These are phyloP conservation scores for Ustilago shanxiensis DNA, from an alignment of 1,284 basidiomycete genomes.

Conservation along the genomic window DNA sequence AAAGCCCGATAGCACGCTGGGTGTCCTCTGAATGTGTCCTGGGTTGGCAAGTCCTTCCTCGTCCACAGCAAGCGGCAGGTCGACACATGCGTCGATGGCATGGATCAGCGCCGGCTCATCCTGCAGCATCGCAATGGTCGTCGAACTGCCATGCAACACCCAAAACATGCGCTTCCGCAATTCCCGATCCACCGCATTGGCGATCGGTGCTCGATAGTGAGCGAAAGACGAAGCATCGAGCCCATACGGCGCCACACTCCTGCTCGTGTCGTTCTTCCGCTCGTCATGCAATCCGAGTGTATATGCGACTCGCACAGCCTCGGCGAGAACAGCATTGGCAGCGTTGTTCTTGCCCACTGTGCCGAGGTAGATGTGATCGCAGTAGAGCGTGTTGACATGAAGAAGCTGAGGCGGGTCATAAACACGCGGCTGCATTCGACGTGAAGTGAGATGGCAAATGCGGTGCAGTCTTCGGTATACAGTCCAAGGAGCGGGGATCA, in stretches of 20 bases:
- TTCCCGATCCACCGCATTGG: slow-evolving; percentile 49
- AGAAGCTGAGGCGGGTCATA: slow-evolving; percentile 54
- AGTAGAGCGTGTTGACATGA: slow-evolving; percentile 57
- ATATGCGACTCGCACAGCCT: slow-evolving; percentile 50
- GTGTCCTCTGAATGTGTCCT: slow-evolving; percentile 20
- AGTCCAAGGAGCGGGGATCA: slow-evolving; percentile 49
- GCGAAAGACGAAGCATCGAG: slow-evolving; percentile 25
- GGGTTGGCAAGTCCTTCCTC: slow-evolving; percentile 43
- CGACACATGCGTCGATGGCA: slow-evolving; percentile 50
- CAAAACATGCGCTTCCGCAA: slow-evolving; percentile 53
- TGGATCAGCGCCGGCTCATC: slow-evolving; percentile 54
- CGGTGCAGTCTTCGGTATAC: slow-evolving; percentile 55
- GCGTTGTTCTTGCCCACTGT: slow-evolving; percentile 47
- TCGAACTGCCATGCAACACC: slow-evolving; percentile 55
- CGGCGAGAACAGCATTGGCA: slow-evolving; percentile 56
- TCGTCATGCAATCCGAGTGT: slow-evolving; percentile 56
- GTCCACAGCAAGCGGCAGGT: slow-evolving; percentile 52
- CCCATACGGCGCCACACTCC: slow-evolving; percentile 16
- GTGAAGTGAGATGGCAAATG: slow-evolving; percentile 55
- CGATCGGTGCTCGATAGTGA: slow-evolving; percentile 19
- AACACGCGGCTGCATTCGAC: slow-evolving; percentile 49
- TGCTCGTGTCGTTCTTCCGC: slow-evolving; percentile 23
- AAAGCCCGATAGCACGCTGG: slow-evolving; percentile 51
- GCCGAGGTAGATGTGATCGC: slow-evolving; percentile 62
- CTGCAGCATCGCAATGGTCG: slow-evolving; percentile 53